Conservation (phyloP, 176 grass and related monocot species). For the Avena atlantica region DNA sequence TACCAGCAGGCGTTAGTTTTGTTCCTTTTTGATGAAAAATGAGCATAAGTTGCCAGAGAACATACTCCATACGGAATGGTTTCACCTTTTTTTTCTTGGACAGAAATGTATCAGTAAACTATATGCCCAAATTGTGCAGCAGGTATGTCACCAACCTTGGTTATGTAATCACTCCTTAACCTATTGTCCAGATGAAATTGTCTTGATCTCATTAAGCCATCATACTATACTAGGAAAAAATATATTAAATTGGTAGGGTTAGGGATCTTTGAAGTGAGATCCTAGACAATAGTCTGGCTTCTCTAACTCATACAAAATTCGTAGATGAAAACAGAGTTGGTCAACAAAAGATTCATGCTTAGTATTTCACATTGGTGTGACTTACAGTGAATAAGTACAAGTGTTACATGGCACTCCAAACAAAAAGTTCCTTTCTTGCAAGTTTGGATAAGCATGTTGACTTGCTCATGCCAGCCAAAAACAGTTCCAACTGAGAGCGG, state of each 20-base stretch:
- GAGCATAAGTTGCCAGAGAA: background rate
- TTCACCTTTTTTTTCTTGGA: background rate
- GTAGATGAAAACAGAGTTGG: constrained; percentile 42
- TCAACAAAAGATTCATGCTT: constrained; percentile 34
- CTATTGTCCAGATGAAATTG: constrained; percentile 21
- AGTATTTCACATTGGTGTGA: constrained; percentile 30
- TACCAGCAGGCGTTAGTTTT: background rate
- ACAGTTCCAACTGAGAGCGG: background rate
- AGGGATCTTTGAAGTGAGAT: constrained; percentile 48
- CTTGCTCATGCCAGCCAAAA: background rate
- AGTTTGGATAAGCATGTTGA: background rate
- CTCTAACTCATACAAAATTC: background rate
- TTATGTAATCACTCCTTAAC: constrained; percentile 43
- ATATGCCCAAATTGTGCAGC: background rate
- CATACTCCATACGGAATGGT: background rate
- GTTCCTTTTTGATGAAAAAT: background rate
- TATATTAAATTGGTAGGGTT: constrained; percentile 26
- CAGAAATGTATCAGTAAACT: background rate
- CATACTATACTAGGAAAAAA: background rate
- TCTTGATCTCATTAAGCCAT: constrained; percentile 26
- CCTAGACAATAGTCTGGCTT: constrained; percentile 36
- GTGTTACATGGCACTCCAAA: background rate
- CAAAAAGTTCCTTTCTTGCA: background rate
- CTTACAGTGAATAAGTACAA: constrained; percentile 10
- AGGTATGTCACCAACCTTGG: background rate